Conservation (phyloP, 495 filamentous ascomycete genomes). For the Recurvomyces mirabilis region DNA sequence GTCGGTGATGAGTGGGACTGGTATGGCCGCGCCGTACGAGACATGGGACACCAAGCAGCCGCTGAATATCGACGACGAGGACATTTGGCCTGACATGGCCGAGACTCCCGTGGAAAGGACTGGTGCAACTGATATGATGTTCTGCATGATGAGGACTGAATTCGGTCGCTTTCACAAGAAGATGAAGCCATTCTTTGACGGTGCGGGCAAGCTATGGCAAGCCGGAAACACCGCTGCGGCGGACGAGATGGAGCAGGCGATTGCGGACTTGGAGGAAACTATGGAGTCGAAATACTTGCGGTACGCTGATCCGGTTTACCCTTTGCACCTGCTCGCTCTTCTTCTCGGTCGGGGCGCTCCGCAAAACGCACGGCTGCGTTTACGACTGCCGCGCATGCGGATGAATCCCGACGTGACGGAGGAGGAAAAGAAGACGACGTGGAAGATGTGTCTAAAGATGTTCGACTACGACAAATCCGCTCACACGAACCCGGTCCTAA, state of each 20-base stretch:
- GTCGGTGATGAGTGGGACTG: constrained; percentile 12
- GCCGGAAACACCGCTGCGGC: not conserved
- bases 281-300: constrained; percentile 19
- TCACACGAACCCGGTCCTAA: constrained; percentile 7
- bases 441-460: constrained; percentile 10
- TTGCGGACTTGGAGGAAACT: constrained; percentile 6
- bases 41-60: constrained; percentile 16
- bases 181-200: not conserved
- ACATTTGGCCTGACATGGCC: constrained; percentile 19
- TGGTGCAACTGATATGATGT: constrained; percentile 22
- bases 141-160: constrained; percentile 16
- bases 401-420: not conserved
- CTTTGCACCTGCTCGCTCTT: constrained; percentile 12
- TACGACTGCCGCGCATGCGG: constrained; percentile 13
- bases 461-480: constrained; percentile 12
- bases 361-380: constrained; percentile 6
- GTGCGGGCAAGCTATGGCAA: not conserved
- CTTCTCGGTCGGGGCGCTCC: constrained; percentile 3
- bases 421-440: constrained; percentile 6
- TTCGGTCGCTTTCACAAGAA: constrained; percentile 12
- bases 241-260: not conserved
- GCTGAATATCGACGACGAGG: constrained; percentile 21
- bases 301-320: constrained; percentile 14
- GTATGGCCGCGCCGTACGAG: constrained; percentile 9
- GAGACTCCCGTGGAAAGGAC: constrained; percentile 4